These are phyloP conservation scores for Waltergamsia citrina DNA, from an alignment of 2,329 filamentous ascomycete genomes.

Conservation along the genomic window DNA sequence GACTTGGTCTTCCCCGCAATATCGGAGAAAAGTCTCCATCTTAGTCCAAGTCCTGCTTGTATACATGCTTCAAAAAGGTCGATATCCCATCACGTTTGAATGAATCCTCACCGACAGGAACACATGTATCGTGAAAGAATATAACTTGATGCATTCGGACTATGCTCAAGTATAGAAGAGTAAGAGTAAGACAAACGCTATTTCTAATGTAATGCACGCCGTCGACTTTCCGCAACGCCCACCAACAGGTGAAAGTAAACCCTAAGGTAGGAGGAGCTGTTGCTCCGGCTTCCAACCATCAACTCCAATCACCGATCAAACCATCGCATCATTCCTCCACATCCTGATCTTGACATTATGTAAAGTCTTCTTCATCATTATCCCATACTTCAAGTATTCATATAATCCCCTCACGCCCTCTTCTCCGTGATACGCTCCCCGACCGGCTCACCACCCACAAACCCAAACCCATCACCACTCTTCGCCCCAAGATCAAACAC, in stretches of 20 bases:
- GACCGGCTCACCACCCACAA: conserved; percentile 35
- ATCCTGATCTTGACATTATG: not conserved
- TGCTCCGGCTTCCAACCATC: not conserved
- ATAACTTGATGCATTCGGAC: no score
- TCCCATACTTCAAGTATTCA: not conserved
- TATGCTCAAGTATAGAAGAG: no score
- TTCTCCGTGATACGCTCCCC: conserved; percentile 52
- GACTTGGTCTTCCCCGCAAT: no score
- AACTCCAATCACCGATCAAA: not conserved
- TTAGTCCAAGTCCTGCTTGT: no score
- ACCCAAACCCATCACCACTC: conserved; percentile 44
- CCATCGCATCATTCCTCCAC: not conserved
- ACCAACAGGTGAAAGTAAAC: no score
- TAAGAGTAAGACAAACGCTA: no score
- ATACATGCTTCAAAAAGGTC: no score
- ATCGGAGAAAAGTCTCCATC: no score
- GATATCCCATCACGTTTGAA: no score
- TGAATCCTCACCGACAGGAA: no score
- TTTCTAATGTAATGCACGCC: not conserved
- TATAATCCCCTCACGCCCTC: conserved; percentile 22
- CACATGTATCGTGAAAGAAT: no score
- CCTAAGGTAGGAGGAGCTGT: not conserved
- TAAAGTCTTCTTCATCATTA: not conserved
- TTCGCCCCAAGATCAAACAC: conserved; percentile 63
- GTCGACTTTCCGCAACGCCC: no score